These are phyloP conservation scores for Nitzschia sp. DNA, from an alignment of 108 stramenopile genomes.

Conservation along the genomic window DNA sequence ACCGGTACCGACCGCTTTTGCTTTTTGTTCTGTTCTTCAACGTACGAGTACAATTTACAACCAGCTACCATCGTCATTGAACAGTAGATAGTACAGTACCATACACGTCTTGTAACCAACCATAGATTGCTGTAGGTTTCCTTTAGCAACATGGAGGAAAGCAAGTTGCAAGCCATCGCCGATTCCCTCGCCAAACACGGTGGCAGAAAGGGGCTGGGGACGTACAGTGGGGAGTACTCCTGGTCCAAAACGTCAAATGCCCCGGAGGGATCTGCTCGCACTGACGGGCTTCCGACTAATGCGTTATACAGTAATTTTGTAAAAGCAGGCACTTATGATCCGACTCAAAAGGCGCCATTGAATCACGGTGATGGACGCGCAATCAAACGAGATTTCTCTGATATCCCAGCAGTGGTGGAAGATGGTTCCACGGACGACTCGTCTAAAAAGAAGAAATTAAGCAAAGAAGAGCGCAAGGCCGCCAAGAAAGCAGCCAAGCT, in stretches of 20 bases:
- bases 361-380: conserved; percentile 69
- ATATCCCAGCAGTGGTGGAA: conserved; percentile 30
- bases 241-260: conserved; percentile 44
- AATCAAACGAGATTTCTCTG: conserved; percentile 84
- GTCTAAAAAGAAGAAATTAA: conserved; percentile 22
- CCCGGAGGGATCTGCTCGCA: conserved; percentile 34
- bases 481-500: conserved; percentile 70
- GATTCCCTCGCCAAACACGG: conserved; percentile 76
- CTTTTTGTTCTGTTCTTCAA: no score
- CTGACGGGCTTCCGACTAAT: conserved; percentile 81
- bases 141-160: conserved; percentile 65
- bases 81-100: no score
- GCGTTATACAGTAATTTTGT: conserved; percentile 78
- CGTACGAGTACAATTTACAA: no score
- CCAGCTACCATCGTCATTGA: no score
- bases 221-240: conserved; percentile 43
- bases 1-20: no score
- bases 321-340: conserved; percentile 67
- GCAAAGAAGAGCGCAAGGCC: conserved; percentile 43
- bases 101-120: no score
- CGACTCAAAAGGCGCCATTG: conserved; percentile 19
- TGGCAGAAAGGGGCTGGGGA: conserved; percentile 59
- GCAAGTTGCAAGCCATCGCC: conserved; percentile 75
- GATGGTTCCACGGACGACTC: conserved; percentile 7
- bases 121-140: no score